Base-by-base conservation (phyloP, 306 rosid genomes). In the Alnus rubra region DNA sequence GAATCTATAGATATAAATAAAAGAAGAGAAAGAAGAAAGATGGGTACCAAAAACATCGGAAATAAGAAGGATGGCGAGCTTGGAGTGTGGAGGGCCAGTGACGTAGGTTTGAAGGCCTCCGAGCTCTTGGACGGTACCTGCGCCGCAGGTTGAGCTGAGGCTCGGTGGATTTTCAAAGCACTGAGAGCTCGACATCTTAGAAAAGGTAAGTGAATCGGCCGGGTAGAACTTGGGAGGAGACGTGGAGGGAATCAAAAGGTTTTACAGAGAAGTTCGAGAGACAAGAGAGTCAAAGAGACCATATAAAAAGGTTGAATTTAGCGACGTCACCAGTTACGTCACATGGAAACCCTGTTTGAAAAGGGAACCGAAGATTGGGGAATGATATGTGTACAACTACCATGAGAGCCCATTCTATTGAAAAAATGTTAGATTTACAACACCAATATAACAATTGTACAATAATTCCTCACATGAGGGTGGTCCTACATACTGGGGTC, bases 41-140 rank as follows among this genome's bases (percentile, higher is more conserved):
- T 48, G 14, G 33, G 75, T 80, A 90, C 94, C 90, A 74, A 83
- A 86, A 4, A 77, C 77, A 69, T 90, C 89, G 50, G 88, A 86
- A 80, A 86, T 64, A 0, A 90, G 85, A 71, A 86, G 78, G 81
- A 86, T 77, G 54, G 92, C 92, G 47, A 75, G 79, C 56, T 81
- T 81, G 62, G 87, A 88, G 73, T 88, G 31, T 50, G 60, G 16
- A 54, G 89, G 74, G 30, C 94, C 92, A 15, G 84, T 84, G 58
- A 86, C 69, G 68, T 90, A 86, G 35, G 84, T 55, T 52, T 75
- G 70, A 28, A 88, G 82, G 18, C 91, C 84, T 72, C 83, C 89
- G 33, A 89, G 62, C 49, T 83, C 52, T 45, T 62, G 83, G 64
- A 80, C 77, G 16, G 68, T 74, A 23, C 91, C 91, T 33, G 3